A percentile compares a stretch with the other conserved stretches of the same genome.
Conservation (phyloP, 352 stramenopile genomes). For the Pythium grandisporangium region DNA sequence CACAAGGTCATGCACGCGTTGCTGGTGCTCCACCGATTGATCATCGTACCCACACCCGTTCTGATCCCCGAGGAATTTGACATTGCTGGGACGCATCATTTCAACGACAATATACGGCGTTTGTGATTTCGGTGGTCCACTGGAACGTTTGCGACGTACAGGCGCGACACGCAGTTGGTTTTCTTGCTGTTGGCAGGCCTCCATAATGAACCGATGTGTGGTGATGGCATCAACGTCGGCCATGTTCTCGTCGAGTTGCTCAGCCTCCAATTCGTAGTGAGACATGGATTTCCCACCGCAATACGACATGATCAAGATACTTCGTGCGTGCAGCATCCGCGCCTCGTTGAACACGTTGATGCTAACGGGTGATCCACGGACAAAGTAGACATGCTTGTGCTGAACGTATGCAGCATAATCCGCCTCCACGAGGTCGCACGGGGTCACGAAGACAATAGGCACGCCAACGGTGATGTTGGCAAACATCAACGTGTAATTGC, state of each 20-base stretch:
- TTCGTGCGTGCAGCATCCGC: conserved; percentile 42
- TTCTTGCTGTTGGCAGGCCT: conserved; percentile 36
- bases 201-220: conserved; percentile 65
- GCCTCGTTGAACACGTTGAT: conserved; percentile 46
- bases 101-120: conserved; percentile 55
- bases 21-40: conserved; percentile 18
- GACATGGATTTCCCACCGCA: conserved; percentile 20
- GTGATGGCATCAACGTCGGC: conserved; percentile 70
- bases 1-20: conserved; percentile 28
- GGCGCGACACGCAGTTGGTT: no score
- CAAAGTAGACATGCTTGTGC: conserved; percentile 52
- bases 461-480: conserved; percentile 29
- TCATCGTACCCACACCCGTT: conserved; percentile 36
- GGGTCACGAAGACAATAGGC: conserved; percentile 48
- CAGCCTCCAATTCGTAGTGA: conserved; percentile 15
- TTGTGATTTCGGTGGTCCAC: neutral
- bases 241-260: conserved; percentile 62
- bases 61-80: conserved; percentile 58
- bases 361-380: conserved; percentile 53
- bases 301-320: conserved; percentile 67
- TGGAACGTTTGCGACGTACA: conserved; percentile 7
- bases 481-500: conserved; percentile 46
- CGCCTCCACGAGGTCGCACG: conserved; percentile 31
- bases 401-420: conserved; percentile 32
- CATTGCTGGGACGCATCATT: conserved; percentile 65